Conservation (phyloP, 495 filamentous ascomycete genomes). For the Penicillium turbatum region DNA sequence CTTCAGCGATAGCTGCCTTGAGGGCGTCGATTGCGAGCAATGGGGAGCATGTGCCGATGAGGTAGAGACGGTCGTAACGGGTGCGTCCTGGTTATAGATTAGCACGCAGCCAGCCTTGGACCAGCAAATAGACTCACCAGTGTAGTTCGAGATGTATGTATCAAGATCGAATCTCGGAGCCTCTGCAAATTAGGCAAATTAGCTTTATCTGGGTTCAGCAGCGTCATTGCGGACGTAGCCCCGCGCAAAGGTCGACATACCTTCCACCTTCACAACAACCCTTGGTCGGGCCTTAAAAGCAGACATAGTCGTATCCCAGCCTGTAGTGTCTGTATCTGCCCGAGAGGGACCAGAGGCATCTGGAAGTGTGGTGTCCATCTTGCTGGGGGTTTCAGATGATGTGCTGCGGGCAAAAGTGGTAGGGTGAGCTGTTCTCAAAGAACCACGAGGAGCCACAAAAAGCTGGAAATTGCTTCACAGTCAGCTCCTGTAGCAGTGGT, state of each 20-base stretch:
- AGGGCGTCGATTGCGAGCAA: conserved; percentile 76
- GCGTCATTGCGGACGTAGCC: not conserved
- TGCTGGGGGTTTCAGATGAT: not conserved
- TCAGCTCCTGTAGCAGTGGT: not conserved
- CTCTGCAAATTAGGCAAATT: conserved; percentile 44
- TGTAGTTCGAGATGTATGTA: conserved; percentile 86
- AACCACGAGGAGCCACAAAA: no score
- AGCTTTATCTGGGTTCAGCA: not conserved
- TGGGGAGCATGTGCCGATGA: conserved; percentile 75
- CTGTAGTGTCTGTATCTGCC: not conserved
- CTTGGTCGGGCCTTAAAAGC: conserved; percentile 10
- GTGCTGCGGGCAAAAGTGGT: not conserved
- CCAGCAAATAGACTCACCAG: conserved; percentile 49
- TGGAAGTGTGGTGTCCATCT: conserved; percentile 28
- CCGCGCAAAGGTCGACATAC: conserved; percentile 16
- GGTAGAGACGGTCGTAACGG: conserved; percentile 70
- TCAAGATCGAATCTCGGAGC: conserved; percentile 90
- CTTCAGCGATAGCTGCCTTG: conserved; percentile 68
- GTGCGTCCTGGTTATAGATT: conserved; percentile 54
- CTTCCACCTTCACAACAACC: conserved; percentile 9
- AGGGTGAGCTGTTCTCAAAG: not conserved
- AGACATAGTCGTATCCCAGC: not conserved
- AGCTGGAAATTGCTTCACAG: no score
- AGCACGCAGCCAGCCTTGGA: not conserved
- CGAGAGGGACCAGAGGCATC: conserved; percentile 27